phyloP scores from a whole-genome alignment of 306 rosid species.

The Trifolium dubium region DNA sequence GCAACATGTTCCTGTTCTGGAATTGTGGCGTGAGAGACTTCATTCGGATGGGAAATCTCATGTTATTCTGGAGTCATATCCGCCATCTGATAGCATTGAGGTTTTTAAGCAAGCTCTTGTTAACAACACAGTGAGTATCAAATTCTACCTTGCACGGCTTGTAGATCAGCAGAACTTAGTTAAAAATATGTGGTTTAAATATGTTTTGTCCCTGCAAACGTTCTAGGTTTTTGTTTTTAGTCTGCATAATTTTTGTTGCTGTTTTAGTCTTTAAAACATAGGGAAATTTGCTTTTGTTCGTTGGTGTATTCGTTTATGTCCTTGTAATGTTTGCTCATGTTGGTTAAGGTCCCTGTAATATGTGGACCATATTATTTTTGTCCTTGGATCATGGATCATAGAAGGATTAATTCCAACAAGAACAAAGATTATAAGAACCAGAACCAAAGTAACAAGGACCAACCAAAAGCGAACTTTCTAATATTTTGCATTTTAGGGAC shows the following conservation, averaged over 20 bases:
- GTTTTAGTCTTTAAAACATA: neutral
- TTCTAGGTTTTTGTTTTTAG: neutral
- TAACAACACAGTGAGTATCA: constrained; percentile 68
- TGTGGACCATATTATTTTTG: neutral
- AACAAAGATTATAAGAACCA: neutral
- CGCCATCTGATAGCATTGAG: constrained; percentile 62
- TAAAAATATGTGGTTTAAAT: constrained; percentile 7
- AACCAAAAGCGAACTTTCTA: neutral
- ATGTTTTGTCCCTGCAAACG: neutral
- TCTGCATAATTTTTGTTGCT: neutral
- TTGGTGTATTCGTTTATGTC: neutral
- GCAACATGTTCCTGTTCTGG: constrained; percentile 71
- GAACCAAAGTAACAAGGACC: neutral
- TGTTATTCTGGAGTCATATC: constrained; percentile 75
- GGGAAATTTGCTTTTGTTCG: neutral
- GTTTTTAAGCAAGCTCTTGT: constrained; percentile 73
- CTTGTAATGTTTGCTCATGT: neutral
- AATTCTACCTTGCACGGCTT: constrained; percentile 26
- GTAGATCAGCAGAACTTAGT: constrained; percentile 1
- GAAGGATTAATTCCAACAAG: neutral
- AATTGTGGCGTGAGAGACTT: constrained; percentile 78
- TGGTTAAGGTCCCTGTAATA: neutral
- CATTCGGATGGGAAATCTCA: constrained; percentile 59
- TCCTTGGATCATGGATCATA: neutral
- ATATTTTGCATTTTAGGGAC: neutral